Evolutionary conservation across 2,329 filamentous ascomycete species (phyloP).

Genomic region (Beauveria varroae): DNA sequence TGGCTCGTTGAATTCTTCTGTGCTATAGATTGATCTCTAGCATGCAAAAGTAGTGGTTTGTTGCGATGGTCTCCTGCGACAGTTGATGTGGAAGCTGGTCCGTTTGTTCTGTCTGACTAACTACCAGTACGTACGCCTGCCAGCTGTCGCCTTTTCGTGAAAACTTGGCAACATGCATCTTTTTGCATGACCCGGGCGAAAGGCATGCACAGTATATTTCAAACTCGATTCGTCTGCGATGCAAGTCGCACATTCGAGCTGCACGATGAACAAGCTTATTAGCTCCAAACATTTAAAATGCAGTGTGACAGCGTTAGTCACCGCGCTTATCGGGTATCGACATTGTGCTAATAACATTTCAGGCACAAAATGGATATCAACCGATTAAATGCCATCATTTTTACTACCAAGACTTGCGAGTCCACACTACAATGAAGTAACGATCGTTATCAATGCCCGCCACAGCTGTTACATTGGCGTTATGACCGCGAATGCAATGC

Average conservation of each 20-base stretch:
- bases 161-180: not conserved
- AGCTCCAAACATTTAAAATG: not conserved
- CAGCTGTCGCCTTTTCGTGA: not conserved
- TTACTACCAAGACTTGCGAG: not conserved
- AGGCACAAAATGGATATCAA: not conserved
- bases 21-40: not conserved
- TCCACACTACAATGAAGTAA: not conserved
- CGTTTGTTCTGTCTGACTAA: not conserved
- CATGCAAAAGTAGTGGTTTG: not conserved
- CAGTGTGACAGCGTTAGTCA: not conserved
- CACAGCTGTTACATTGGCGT: not conserved
- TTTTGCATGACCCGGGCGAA: not conserved
- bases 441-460: not conserved
- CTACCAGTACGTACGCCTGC: not conserved
- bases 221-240: slow-evolving; percentile 2
- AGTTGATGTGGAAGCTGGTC: not conserved
- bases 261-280: not conserved
- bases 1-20: not conserved
- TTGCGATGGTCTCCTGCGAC: not conserved
- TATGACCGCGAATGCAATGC: slow-evolving; percentile 9
- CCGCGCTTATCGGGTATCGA: not conserved
- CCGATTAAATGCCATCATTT: too few relatives aligned
- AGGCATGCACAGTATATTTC: not conserved
- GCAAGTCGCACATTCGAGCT: not conserved
- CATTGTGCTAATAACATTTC: not conserved